Conservation (phyloP, 2,329 filamentous ascomycete genomes). For the Neurospora sp. region DNA sequence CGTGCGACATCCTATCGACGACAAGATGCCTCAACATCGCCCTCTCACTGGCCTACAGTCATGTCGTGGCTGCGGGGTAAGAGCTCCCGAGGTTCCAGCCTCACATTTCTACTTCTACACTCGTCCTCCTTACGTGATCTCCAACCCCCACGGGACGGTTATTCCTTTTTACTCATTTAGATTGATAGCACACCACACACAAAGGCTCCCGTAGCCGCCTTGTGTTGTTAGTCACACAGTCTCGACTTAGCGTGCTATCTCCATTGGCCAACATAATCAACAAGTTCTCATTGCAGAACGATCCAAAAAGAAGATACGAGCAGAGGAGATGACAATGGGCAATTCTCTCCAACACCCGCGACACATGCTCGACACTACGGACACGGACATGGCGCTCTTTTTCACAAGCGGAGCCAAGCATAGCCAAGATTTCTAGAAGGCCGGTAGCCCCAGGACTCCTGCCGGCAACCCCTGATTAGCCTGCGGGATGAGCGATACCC, state of each 20-base stretch:
- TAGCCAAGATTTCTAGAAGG: not conserved
- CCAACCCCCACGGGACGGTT: not conserved
- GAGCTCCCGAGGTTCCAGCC: not conserved
- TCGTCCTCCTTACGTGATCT: not conserved
- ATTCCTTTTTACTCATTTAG: not conserved
- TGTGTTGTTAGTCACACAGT: not conserved
- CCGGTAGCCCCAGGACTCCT: not conserved
- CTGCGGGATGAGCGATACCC: not conserved
- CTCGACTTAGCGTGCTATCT: not conserved
- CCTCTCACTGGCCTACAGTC: not conserved
- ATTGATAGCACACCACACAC: not conserved
- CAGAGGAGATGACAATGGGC: not conserved
- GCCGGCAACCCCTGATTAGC: not conserved
- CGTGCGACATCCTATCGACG: not conserved
- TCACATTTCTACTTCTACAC: not conserved
- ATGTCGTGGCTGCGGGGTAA: not conserved
- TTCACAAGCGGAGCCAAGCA: not conserved
- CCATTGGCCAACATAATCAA: not conserved
- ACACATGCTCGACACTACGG: not conserved
- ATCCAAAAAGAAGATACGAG: not conserved
- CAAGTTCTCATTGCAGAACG: not conserved
- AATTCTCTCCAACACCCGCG: not conserved
- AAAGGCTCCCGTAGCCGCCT: not conserved
- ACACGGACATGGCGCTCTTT: not conserved
- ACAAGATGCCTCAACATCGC: not conserved